Evolutionary conservation across 305 asterid species (phyloP), one percentile per base, ranked within the genome.

Genomic region (Fraxinus angustifolia): DNA sequence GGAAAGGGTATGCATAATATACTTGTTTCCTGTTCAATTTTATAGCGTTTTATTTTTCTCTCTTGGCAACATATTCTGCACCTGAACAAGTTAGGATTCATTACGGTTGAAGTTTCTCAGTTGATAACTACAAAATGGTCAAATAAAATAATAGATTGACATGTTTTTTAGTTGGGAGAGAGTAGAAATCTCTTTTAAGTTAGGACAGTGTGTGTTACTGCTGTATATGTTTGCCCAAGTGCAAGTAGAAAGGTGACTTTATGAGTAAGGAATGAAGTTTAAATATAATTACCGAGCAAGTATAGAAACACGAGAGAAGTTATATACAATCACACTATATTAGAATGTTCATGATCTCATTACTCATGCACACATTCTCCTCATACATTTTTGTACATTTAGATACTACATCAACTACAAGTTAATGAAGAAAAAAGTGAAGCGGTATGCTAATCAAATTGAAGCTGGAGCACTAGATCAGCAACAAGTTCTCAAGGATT

Each of bases 371-470:
- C 17, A 58, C 35, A 34, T 60, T 48, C 36, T 68, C 71, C 31
- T 33, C 78, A 58, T 71, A n/a, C 79, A 35, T 58, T 53, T 81
- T 71, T 73, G 42, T 62, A 48, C 45, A 79, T 84, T 58, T 83
- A 96, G 99, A 83, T 96, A 96, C 88, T 94, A 94, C 83, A 94
- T 96, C 93, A 96, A 93, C 89, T 96, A 96, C 94, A 96, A 96
- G 84, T 77, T 94, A 83, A 96, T 96, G 98, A 96, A 96, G 95
- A 96, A 90, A 84, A 96, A 73, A 74, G 97, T 96, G 81, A 96
- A 90, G 86, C 97, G 91, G 78, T 94, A 96, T 40, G 74, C 89
- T 31, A 87, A 82, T 81, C 99, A 92, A 89, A 92, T 92, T 83
- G 93, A 92, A 86, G 85, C 88, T 78, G 97, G 94, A 62, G 91